Evolutionary conservation across 306 rosid species (phyloP).

Genomic region (Ochetophila trinervis): DNA sequence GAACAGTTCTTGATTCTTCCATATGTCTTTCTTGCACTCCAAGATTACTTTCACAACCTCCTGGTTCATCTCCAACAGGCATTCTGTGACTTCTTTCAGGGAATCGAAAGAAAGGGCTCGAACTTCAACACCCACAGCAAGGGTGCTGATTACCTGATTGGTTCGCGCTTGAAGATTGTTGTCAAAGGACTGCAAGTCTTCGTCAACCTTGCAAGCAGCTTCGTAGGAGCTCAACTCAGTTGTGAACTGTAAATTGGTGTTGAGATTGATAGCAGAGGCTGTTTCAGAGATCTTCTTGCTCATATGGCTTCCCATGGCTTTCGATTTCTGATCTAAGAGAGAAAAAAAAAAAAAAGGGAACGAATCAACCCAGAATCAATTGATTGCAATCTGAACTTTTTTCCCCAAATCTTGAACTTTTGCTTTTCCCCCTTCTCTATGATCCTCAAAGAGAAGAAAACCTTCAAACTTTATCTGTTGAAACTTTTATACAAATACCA

Average conservation of each 20-base stretch:
- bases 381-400: slow-evolving; percentile 24
- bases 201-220: slow-evolving; percentile 75
- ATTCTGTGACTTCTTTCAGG: slow-evolving; percentile 69
- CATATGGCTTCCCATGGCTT: slow-evolving; percentile 74
- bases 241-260: slow-evolving; percentile 44
- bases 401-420: slow-evolving; percentile 4
- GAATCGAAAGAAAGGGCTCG: slow-evolving; percentile 84
- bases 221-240: slow-evolving; percentile 70
- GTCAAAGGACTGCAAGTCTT: slow-evolving; percentile 75
- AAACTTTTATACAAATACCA: not conserved
- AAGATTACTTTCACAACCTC: slow-evolving; percentile 87
- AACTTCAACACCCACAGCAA: slow-evolving; percentile 79
- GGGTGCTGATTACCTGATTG: slow-evolving; percentile 67
- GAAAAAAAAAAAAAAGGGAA: slow-evolving; percentile 1
- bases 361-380: slow-evolving; percentile 23
- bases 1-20: slow-evolving; percentile 82
- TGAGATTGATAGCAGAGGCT: slow-evolving; percentile 35
- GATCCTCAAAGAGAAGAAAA: not conserved
- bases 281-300: slow-evolving; percentile 62
- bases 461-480: not conserved
- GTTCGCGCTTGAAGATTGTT: slow-evolving; percentile 67
- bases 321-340: slow-evolving; percentile 23
- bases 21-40: slow-evolving; percentile 90
- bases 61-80: slow-evolving; percentile 91
- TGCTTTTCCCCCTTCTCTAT: not conserved